Evolutionary conservation across 805 yeast species (phyloP).

Genomic region (Lipomyces spencermartinsiae): DNA sequence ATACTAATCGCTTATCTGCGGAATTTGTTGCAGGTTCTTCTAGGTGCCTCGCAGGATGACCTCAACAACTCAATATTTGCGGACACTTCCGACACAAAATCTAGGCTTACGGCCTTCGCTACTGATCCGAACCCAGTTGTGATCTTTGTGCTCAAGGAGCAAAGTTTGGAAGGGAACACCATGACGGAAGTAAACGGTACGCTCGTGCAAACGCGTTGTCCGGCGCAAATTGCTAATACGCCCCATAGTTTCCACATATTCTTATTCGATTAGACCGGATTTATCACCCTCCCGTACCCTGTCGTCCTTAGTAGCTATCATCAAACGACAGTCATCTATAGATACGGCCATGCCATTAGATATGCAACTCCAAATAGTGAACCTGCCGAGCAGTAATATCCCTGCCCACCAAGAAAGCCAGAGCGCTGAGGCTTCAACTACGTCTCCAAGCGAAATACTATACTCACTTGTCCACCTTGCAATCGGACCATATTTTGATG

Average conservation of each 20-base stretch:
- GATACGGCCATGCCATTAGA: conserved; percentile 29
- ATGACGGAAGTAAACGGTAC: background rate
- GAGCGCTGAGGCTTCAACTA: conserved; percentile 14
- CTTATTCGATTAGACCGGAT: conserved; percentile 14
- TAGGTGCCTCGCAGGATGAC: conserved; percentile 39
- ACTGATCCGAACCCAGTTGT: conserved; percentile 40
- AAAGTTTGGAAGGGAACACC: conserved; percentile 9
- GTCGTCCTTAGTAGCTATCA: conserved; percentile 39
- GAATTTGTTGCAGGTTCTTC: conserved; percentile 28
- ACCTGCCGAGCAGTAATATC: conserved; percentile 45
- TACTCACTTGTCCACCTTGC: conserved; percentile 67
- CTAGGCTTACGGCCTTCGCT: conserved; percentile 35
- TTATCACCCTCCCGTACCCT: conserved; percentile 18
- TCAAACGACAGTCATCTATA: conserved; percentile 39
- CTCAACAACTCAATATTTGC: conserved; percentile 37
- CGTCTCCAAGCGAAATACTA: conserved; percentile 56
- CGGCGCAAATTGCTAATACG: background rate
- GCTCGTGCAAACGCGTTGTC: background rate
- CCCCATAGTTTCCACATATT: conserved; percentile 3
- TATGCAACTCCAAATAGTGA: conserved; percentile 48
- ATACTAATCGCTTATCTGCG: conserved; percentile 30
- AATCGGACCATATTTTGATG: conserved; percentile 72
- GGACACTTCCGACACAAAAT: conserved; percentile 18
- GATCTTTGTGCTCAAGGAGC: conserved; percentile 39
- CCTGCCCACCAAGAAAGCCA: conserved; percentile 5